Evolutionary conservation across 129 eudicot species (phyloP), one percentile per base, ranked within the genome.

Genomic region (Erigeron canadensis): DNA sequence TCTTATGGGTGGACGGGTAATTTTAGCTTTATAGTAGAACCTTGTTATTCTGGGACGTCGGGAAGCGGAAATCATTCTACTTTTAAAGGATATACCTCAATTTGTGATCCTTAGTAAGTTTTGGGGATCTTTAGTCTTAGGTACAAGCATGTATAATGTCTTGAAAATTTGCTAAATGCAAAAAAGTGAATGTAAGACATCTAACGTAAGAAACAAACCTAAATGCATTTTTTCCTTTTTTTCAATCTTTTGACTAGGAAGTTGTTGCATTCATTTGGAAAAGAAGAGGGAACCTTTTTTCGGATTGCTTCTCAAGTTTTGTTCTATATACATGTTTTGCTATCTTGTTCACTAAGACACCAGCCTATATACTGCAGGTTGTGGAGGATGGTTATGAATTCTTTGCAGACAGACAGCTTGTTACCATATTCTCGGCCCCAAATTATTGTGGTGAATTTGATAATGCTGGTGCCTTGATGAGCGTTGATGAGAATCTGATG

Each of bases 341-440:
- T 71, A 18, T 51, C 5, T 8, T 73, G 62, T 59, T 38, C 10
- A 4, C 75, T 71, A 58, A 81, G 16, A 58, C 55, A 41, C 51
- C 65, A 63, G 6, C 16, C 40, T 11, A 64, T 9, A 70, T 18
- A 42, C 21, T 75, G 63, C 77, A 91, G 97, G 90, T 91, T 84
- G 96, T 91, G 73, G 95, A 88, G 84, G 97, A 91, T 88, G 96
- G 96, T 19, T 88, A 91, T 71, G 92, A 91, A 39, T 91, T 91
- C 81, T 88, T 88, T 79, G 97, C 95, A 17, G 96, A 91, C 21
- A 86, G 97, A 75, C 92, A 91, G 71, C 95, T 91, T 59, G 95
- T 87, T 23, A 87, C 97, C 6, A 78, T 91, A 76, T 87, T 90
- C 64, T 87, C 97, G 15, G 91, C 97, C 46, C 95, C 97, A 17